Evolutionary conservation across 208 protist species (phyloP).

Genomic region (Angomonas desouzai): DNA sequence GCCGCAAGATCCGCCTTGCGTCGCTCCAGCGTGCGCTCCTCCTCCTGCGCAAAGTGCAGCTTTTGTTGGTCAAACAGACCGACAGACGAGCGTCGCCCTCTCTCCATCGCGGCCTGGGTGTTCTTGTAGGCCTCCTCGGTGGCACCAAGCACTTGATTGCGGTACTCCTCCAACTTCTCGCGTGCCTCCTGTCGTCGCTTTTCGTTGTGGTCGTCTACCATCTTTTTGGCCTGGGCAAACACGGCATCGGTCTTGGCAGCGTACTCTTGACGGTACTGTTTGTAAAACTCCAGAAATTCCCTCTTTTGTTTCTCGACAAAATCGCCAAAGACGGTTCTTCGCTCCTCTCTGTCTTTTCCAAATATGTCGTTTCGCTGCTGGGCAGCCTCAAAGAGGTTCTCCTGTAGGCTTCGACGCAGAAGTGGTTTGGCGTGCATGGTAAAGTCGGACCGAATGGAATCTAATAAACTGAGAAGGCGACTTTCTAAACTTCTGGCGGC

Average conservation of each 20-base stretch:
- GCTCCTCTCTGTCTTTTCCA: slow-evolving; percentile 20
- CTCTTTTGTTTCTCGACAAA: slow-evolving; percentile 23
- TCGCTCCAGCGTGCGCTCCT: slow-evolving; percentile 11
- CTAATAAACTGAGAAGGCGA: slow-evolving; percentile 22
- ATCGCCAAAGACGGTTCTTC: slow-evolving; percentile 12
- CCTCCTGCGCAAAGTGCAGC: slow-evolving; percentile 6
- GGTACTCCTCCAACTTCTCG: slow-evolving; percentile 5
- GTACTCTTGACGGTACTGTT: slow-evolving; percentile 17
- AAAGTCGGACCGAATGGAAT: slow-evolving; percentile 27
- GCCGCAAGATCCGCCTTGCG: slow-evolving; percentile 9
- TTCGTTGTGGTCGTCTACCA: slow-evolving; percentile 13
- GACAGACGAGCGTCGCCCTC: neutral
- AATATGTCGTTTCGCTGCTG: slow-evolving; percentile 42
- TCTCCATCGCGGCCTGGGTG: neutral
- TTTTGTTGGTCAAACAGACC: neutral
- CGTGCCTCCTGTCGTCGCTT: neutral
- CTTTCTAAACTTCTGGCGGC: slow-evolving; percentile 24
- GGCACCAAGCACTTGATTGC: slow-evolving; percentile 8
- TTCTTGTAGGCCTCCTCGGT: slow-evolving; percentile 5
- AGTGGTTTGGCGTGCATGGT: slow-evolving; percentile 31
- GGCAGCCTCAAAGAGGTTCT: slow-evolving; percentile 26
- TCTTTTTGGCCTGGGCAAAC: slow-evolving; percentile 17
- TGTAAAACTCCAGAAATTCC: slow-evolving; percentile 20
- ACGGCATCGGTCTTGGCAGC: slow-evolving; percentile 20
- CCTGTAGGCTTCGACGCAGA: slow-evolving; percentile 31